Evolutionary conservation across 495 filamentous ascomycete species (phyloP), one percentile per base, ranked within the genome.

Genomic region (Penicillium nucicola): DNA sequence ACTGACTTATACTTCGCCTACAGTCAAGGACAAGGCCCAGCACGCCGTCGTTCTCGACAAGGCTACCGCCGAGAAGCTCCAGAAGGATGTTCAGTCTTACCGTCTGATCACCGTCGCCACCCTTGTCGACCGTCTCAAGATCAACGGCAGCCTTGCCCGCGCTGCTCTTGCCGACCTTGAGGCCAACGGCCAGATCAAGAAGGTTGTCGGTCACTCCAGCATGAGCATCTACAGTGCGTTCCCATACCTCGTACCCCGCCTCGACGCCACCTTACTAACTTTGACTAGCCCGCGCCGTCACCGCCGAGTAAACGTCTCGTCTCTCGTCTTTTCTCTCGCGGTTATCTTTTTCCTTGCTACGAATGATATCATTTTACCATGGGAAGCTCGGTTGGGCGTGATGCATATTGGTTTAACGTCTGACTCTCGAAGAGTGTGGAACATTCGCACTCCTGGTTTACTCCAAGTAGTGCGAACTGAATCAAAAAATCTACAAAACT

Each of bases 21-120:
- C 53, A 96, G 95, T 99, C 80, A 99, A 99, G 92, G 95, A 99
- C 84, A 99, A 99, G 90, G 92, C 95, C 74, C 87, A 97, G 76
- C 95, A 99, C 83, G 90, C 84, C 70, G 84, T 87, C 62, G 74
- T 87, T 69, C 81, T 87, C 75, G 84, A 87, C 71, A 87, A 86
- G 76, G 50, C 68, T 64, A 83, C 77, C 69, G 70, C 72, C 54
- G 83, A 86, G 73, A 84, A 84, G 68, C 76, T 81, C 69, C 85
- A 93, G 81, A 97, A 97, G 81, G 92, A 97, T 82, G 95, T 99
- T 61, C 93, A 97, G 77, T 96, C 95, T 54, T 99, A 97, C 88
- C 91, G 95, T 66, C 90, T 99, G 76, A 89, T 99, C 82, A 99
- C 95, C 65, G 89, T 97, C 68, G 90, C 95, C 62, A 91, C 87